Percentiles rank a stretch among this genome's conserved stretches.
Conservation (phyloP, 2,329 filamentous ascomycete species). For the Ophiostoma sp. region DNA sequence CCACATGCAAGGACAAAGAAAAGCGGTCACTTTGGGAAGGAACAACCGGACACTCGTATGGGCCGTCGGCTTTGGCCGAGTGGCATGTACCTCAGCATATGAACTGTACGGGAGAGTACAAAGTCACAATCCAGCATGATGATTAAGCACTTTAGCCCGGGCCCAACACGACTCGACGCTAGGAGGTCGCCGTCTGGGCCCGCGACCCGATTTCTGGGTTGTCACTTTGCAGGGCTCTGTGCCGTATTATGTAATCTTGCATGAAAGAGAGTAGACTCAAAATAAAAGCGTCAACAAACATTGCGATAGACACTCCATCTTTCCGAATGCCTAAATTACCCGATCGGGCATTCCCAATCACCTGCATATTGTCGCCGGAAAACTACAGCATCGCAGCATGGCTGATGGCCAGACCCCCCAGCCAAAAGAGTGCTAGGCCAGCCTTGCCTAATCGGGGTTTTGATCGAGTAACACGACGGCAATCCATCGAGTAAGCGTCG, state of each 20-base stretch:
- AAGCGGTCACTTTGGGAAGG: not conserved
- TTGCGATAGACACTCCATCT: not conserved
- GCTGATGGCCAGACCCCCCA: not conserved
- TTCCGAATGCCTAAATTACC: not conserved
- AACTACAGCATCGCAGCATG: not conserved
- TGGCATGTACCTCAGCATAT: not conserved
- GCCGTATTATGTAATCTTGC: not conserved
- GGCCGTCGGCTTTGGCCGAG: conserved; percentile 9
- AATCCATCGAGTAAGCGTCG: conserved; percentile 33
- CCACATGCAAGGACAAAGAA: not conserved
- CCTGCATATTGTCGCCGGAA: not conserved
- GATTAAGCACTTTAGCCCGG: not conserved
- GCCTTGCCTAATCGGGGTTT: conserved; percentile 34
- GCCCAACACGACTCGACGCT: conserved; percentile 6
- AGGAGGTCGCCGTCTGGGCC: conserved; percentile 8
- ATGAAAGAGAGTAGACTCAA: not conserved
- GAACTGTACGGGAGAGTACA: not conserved
- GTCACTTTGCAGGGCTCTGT: not conserved
- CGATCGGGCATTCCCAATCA: not conserved
- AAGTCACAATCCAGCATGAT: not conserved
- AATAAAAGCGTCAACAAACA: not conserved
- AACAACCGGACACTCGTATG: not conserved
- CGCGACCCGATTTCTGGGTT: not conserved
- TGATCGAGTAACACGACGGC: conserved; percentile 40
- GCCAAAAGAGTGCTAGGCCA: not conserved